These are phyloP conservation scores for Polytolypa hystricis DNA, from an alignment of 2,329 filamentous ascomycete species.

Conservation along the genomic window DNA sequence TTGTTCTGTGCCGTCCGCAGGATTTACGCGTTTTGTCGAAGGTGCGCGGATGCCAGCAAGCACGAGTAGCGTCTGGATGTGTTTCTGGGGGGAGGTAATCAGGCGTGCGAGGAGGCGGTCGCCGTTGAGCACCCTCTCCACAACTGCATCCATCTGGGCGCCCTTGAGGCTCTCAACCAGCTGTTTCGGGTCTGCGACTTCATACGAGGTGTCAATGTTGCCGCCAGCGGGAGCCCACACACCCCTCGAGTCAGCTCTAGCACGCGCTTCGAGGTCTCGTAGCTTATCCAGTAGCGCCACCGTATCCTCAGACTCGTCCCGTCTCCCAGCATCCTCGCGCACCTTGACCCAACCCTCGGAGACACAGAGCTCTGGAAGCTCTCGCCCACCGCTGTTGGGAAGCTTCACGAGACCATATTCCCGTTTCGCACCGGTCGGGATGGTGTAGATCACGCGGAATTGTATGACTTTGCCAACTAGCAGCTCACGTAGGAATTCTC, in stretches of 20 bases:
- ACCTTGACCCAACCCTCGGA: conserved; percentile 88
- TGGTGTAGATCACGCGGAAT: conserved; percentile 76
- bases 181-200: conserved; percentile 61
- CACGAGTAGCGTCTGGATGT: conserved; percentile 78
- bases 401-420: conserved; percentile 79
- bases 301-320: conserved; percentile 73
- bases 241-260: conserved; percentile 68
- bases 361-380: conserved; percentile 71
- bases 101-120: conserved; percentile 81
- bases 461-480: conserved; percentile 78
- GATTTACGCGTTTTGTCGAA: conserved; percentile 73
- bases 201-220: conserved; percentile 66
- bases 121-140: conserved; percentile 84
- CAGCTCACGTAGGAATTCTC: conserved; percentile 77
- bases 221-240: conserved; percentile 60
- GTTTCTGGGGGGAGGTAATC: conserved; percentile 67
- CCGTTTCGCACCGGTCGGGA: conserved; percentile 63
- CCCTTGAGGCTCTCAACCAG: conserved; percentile 80
- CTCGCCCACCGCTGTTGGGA: conserved; percentile 53
- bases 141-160: conserved; percentile 68
- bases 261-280: conserved; percentile 63
- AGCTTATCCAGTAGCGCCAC: conserved; percentile 63
- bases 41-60: conserved; percentile 83
- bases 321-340: conserved; percentile 77
- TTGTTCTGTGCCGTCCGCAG: conserved; percentile 67